phyloP scores from a whole-genome alignment of 2,329 filamentous ascomycete species.

The Pyrenophora tritici-repentis region DNA sequence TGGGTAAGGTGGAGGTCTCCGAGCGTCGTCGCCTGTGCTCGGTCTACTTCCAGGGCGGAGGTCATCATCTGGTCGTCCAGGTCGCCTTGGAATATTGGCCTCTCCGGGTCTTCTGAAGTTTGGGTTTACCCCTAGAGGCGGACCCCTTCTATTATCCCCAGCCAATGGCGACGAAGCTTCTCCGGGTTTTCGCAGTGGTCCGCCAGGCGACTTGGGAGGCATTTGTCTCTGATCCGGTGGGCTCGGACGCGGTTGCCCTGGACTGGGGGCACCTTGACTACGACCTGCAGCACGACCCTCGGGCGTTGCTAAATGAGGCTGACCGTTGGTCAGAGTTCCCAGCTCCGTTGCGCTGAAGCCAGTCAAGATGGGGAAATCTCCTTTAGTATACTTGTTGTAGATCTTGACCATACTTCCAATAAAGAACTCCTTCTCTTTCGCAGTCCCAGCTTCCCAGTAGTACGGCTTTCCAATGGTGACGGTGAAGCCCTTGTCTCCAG shows the following conservation, averaged over 20 bases:
- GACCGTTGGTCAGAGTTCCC: constrained; percentile 71
- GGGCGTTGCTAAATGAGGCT: constrained; percentile 37
- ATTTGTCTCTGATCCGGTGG: constrained; percentile 25
- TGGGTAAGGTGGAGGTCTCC: constrained; percentile 31
- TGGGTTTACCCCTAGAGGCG: constrained; percentile 17
- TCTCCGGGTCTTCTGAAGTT: constrained; percentile 34
- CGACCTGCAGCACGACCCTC: constrained; percentile 29
- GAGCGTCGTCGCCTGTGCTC: constrained; percentile 37
- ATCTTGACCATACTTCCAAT: constrained; percentile 96
- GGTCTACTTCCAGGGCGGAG: constrained; percentile 28
- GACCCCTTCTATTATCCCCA: constrained; percentile 25
- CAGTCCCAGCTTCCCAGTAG: constrained; percentile 91
- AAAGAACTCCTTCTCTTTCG: constrained; percentile 98
- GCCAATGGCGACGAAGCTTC: constrained; percentile 16
- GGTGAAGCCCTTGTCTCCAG: constrained; percentile 79
- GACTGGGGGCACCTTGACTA: constrained; percentile 13
- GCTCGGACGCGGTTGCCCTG: constrained; percentile 18
- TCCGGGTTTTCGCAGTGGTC: constrained; percentile 28
- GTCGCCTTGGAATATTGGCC: constrained; percentile 24
- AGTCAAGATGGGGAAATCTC: constrained; percentile 71
- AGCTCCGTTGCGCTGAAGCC: constrained; percentile 83
- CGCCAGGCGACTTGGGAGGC: constrained; percentile 30
- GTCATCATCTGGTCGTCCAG: constrained; percentile 26
- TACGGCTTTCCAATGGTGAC: constrained; percentile 93
- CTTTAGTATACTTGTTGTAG: constrained; percentile 84